Base-by-base conservation (phyloP, 2,329 filamentous ascomycete genomes). In the Diaporthe ilicicola region DNA sequence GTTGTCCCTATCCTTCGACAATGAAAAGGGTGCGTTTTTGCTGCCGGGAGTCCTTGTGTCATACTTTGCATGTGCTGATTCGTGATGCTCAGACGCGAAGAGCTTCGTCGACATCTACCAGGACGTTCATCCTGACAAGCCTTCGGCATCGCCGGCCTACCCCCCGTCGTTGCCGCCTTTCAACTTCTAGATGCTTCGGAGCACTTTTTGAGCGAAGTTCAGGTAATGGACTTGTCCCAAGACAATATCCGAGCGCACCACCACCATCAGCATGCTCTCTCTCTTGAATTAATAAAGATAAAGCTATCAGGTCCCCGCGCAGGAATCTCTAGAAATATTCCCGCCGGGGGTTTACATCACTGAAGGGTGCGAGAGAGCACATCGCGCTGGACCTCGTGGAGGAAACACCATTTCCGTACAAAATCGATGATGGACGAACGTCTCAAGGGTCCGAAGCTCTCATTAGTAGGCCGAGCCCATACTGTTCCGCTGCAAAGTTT, bases 121-220 rank as follows among this genome's bases (percentile, higher is more conserved):
- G n/a, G 65, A 56, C 27, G 51, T 50, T 13, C 51, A 67, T 24
- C 65, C 51, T 8, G 39, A 39, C 27, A 48, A 37, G 46, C 39
- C 51, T 27, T 37, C 51, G 29, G 65, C 51, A 27, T 67, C 48
- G 24, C 64, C 64, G 29, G 39, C 29, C 12, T 67, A 55, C 27
- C 51, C 64, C 6, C 64, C 64, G 17, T 67, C 46, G 17, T 42
- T 67, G 9, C 65, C 65, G n/a, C 65, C 65, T 9, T 54, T 67
- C 27, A 46, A 32, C 27, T 56, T 67, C 15, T 54, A 54, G 44
- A 24, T 8, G 19, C 24, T 19, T 54, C 12, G 3, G 2, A 8
- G n/a, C 17, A 29, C 0, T 6, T 37, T 19, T 19, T 27, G 48
- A 48, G 42, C n/a, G 19, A 9, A 17, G 4, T 5, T 9, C 13